Evolutionary conservation across 495 filamentous ascomycete species (phyloP), one percentile per base, ranked within the genome.

Genomic region (Peziza echinospora): DNA sequence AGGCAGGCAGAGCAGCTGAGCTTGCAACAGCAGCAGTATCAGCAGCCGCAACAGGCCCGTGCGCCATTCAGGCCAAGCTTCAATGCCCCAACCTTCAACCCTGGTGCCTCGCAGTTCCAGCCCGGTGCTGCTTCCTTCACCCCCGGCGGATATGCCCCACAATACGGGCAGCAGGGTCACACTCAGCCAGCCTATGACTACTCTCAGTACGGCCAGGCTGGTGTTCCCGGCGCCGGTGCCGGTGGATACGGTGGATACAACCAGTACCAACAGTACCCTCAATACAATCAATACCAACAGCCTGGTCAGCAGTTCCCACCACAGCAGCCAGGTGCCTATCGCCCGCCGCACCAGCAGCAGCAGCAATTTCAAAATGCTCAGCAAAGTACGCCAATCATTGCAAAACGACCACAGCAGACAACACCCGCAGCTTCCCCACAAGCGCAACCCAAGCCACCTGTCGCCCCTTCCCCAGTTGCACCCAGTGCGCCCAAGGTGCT

Each of bases 41-140:
- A 46, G 51, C 57, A 30, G 55, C 52, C 41, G 52, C 52, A 46
- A 51, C 10, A 59, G 57, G n/a, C 16, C n/a, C 30, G 6, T 13
- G 30, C 13, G 2, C 2, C 13, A 11, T 51, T 48, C 30, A 52
- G 49, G 13, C 50, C 56, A 13, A 46, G 43, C 5, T 56, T 52
- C 40, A 56, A 52, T 11, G 84, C 80, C 16, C 71, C 74, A 49
- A 71, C 77, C 19, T 97, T 97, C 67, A 73, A 76, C 37, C 87
- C 87, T 19, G 75, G 73, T 13, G 84, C 81, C 8, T 67, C 73
- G 47, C 58, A 75, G 25, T 93, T 93, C 60, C 73, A 80, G 43
- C 87, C 86, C 5, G 80, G 79, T 44, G 80, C 82, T 62, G 61
- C 30, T 17, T 37, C 30, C 3, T 37, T 37, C 30, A 37, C 30